Base-by-base conservation (phyloP, 805 yeast genomes). In the Cyberlindnera meyerae region DNA sequence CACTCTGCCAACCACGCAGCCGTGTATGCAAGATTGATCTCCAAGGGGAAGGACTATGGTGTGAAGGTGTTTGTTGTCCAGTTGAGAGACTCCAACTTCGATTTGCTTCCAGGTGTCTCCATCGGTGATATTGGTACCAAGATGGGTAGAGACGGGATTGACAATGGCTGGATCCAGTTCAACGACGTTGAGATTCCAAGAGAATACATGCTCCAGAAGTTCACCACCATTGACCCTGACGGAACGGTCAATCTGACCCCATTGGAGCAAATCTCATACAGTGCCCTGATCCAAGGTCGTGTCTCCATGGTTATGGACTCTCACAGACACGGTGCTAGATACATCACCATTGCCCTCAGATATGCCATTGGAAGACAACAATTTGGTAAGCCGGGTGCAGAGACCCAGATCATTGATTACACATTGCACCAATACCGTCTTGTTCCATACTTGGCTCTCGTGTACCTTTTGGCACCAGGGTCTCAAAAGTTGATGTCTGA, bases 31-130 rank as follows among this genome's bases (percentile, higher is more conserved):
- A 71, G 96, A 44, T 70, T 89, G 43, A 75, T 84, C 37, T 86
- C 84, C 18, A 68, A 79, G 29, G 90, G 85, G 21, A 75, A 82
- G 61, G 97, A 89, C 60, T 79, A 85, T 58, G 97, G 96, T 35
- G 96, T 89, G 36, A 86, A 85, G 63, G 83, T 88, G n/a, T 89
- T 89, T 65, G 84, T 88, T 24, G 96, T 88, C n/a, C 97, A 95
- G 29, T 65, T 88, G 47, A 73, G 97, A 60, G 90, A 87, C 61
- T 57, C 75, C 13, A 68, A 75, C 64, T 36, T 37, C 33, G 70
- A 81, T 39, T 62, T 88, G 45, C 61, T 73, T 48, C 86, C 94
- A 3, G 96, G 96, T 37, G 66, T 88, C 40, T 63, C 84, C 24
- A 70, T 87, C 47, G 97, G 97, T 45, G 97, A 88, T 58, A 86